A percentile compares a stretch with the other conserved stretches of the same genome.
These are phyloP conservation scores for Aquilaria yunnanensis DNA, from an alignment of 345 rosid species.

Conservation along the genomic window DNA sequence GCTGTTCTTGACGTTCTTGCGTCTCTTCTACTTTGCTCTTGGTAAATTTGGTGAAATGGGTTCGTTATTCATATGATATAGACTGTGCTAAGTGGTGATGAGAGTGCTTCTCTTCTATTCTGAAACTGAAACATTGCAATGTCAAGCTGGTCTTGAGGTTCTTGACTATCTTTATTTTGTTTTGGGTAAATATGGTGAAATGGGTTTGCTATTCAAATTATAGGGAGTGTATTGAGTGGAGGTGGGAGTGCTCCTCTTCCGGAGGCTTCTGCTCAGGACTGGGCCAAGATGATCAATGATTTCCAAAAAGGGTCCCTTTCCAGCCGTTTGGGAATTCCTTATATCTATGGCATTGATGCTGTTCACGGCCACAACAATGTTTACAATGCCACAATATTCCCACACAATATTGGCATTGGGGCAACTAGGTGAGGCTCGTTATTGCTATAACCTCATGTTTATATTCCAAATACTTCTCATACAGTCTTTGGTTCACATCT, in stretches of 20 bases:
- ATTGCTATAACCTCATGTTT: neutral
- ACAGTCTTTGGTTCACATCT: slow-evolving; percentile 3
- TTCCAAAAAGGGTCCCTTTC: slow-evolving; percentile 66
- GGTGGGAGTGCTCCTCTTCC: slow-evolving; percentile 83
- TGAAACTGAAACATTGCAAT: too few species aligned
- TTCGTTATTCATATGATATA: neutral
- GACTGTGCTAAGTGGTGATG: neutral
- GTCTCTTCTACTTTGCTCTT: too few species aligned
- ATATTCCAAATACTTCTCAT: neutral
- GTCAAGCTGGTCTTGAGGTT: too few species aligned
- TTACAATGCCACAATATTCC: slow-evolving; percentile 81
- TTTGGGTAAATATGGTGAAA: neutral
- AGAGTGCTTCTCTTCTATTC: neutral
- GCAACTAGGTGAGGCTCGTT: slow-evolving; percentile 64
- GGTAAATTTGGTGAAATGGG: neutral
- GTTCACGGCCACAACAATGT: slow-evolving; percentile 95
- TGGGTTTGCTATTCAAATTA: neutral
- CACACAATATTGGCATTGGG: slow-evolving; percentile 89
- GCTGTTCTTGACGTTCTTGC: neutral
- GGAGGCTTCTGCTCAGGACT: slow-evolving; percentile 59
- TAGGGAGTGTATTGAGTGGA: slow-evolving; percentile 86
- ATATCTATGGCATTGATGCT: slow-evolving; percentile 93
- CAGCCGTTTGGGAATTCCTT: slow-evolving; percentile 80
- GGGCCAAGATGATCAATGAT: slow-evolving; percentile 72
- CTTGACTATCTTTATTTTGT: neutral